Evolutionary conservation across 345 rosid genomes (phyloP).

Genomic region (Ailanthus altissimus): DNA sequence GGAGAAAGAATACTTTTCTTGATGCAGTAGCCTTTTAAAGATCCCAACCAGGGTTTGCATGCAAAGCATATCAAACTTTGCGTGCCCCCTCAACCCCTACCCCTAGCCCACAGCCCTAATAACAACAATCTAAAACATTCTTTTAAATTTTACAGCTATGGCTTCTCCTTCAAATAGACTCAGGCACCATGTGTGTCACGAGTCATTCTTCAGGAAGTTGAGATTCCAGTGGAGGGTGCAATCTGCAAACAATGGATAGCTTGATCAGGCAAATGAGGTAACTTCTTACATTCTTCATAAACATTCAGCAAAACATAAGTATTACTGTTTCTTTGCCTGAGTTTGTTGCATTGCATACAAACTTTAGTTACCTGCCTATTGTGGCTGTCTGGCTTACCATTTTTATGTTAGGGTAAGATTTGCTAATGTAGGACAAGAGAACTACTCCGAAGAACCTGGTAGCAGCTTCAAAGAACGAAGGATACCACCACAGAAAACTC

Average conservation of each 20-base stretch:
- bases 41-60: conserved; percentile 33
- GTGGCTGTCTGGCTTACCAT: conserved; percentile 13
- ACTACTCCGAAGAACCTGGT: conserved; percentile 22
- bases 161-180: conserved; percentile 38
- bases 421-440: conserved; percentile 31
- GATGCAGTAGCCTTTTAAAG: not conserved
- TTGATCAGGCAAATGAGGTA: conserved; percentile 43
- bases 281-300: not conserved
- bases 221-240: not conserved
- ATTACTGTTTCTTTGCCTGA: not conserved
- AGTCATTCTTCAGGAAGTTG: conserved; percentile 9
- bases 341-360: not conserved
- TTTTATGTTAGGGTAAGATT: conserved; percentile 33
- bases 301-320: not conserved
- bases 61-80: conserved; percentile 46
- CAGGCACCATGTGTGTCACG: conserved; percentile 2
- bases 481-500: conserved; percentile 33
- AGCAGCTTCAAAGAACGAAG: conserved; percentile 20
- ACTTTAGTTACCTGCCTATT: not conserved
- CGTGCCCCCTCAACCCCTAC: conserved; percentile 23
- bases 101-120: conserved; percentile 10
- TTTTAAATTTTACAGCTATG: not conserved
- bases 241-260: conserved; percentile 32
- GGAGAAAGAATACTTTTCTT: conserved; percentile 43
- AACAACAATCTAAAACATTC: conserved; percentile 4